Conservation (phyloP, 2,329 filamentous ascomycete genomes). For the Trichoderma sp. region DNA sequence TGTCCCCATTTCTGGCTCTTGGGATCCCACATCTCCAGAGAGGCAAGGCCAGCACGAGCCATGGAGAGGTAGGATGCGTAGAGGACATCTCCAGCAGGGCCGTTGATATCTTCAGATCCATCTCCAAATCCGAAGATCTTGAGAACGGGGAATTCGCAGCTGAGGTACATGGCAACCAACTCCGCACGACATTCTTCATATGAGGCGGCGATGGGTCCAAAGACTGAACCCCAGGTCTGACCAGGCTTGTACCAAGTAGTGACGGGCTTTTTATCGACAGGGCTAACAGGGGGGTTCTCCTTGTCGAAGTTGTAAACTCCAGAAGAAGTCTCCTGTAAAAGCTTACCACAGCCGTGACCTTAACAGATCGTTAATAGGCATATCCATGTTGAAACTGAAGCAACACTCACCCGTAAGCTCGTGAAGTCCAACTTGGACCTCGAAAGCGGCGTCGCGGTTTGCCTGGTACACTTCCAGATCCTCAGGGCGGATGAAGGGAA, state of each 20-base stretch:
- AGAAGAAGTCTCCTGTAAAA: slow-evolving; percentile 83
- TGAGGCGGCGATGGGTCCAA: slow-evolving; percentile 81
- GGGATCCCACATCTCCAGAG: slow-evolving; percentile 93
- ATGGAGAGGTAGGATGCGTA: slow-evolving; percentile 89
- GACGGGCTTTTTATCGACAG: slow-evolving; percentile 74
- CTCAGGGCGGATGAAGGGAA: slow-evolving; percentile 82
- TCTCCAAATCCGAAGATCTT: slow-evolving; percentile 91
- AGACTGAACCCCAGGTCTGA: slow-evolving; percentile 93
- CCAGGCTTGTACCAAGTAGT: slow-evolving; percentile 91
- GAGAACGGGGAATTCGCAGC: slow-evolving; percentile 85
- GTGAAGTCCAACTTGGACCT: slow-evolving; percentile 94
- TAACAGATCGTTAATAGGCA: slow-evolving; percentile 29
- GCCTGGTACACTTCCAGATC: slow-evolving; percentile 80
- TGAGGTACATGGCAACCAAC: slow-evolving; percentile 87
- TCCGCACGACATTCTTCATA: slow-evolving; percentile 97
- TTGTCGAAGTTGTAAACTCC: slow-evolving; percentile 89
- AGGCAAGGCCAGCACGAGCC: slow-evolving; percentile 87
- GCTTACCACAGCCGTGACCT: slow-evolving; percentile 90
- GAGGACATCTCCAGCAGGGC: slow-evolving; percentile 81
- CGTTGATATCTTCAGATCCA: slow-evolving; percentile 71
- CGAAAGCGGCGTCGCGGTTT: slow-evolving; percentile 85
- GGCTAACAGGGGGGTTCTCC: slow-evolving; percentile 78
- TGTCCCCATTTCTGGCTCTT: slow-evolving; percentile 92
- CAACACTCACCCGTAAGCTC: slow-evolving; percentile 64
- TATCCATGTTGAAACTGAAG: neutral